These are phyloP conservation scores for Parastagonospora avenae DNA, from an alignment of 2,329 filamentous ascomycete species.

Conservation along the genomic window DNA sequence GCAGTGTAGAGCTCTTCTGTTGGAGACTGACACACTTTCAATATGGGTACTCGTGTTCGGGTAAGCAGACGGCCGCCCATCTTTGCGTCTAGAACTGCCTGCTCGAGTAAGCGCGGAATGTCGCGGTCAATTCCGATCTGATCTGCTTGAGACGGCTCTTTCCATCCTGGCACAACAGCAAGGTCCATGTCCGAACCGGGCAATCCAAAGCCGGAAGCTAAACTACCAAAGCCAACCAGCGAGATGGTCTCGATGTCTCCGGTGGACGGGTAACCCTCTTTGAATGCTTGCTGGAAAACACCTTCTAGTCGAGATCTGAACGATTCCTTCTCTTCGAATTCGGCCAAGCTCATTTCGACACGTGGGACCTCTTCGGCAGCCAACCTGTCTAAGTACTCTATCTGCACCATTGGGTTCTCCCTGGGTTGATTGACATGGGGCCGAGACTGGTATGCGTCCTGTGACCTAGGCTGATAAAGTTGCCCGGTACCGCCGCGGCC, in stretches of 20 bases:
- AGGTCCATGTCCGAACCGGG: slow-evolving; percentile 92
- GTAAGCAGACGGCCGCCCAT: slow-evolving; percentile 79
- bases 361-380: slow-evolving; percentile 57
- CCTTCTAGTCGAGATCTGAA: slow-evolving; percentile 70
- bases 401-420: slow-evolving; percentile 42
- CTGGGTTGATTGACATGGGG: slow-evolving; percentile 20
- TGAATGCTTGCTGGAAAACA: slow-evolving; percentile 66
- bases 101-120: slow-evolving; percentile 77
- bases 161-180: slow-evolving; percentile 69
- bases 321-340: slow-evolving; percentile 71
- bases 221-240: slow-evolving; percentile 79
- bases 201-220: slow-evolving; percentile 83
- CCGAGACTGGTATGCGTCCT: slow-evolving; percentile 17
- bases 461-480: slow-evolving; percentile 17
- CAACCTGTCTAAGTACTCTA: slow-evolving; percentile 50
- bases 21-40: slow-evolving; percentile 81
- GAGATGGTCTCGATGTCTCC: slow-evolving; percentile 63
- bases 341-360: slow-evolving; percentile 66
- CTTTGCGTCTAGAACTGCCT: slow-evolving; percentile 71
- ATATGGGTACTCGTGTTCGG: slow-evolving; percentile 81
- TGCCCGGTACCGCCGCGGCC: neutral
- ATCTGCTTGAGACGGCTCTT: slow-evolving; percentile 19
- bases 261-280: slow-evolving; percentile 45
- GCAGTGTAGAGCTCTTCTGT: slow-evolving; percentile 63
- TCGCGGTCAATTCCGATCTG: slow-evolving; percentile 55